Evolutionary conservation across 176 grass and related monocot genomes (phyloP).

Genomic region (Oryza meyeriana): DNA sequence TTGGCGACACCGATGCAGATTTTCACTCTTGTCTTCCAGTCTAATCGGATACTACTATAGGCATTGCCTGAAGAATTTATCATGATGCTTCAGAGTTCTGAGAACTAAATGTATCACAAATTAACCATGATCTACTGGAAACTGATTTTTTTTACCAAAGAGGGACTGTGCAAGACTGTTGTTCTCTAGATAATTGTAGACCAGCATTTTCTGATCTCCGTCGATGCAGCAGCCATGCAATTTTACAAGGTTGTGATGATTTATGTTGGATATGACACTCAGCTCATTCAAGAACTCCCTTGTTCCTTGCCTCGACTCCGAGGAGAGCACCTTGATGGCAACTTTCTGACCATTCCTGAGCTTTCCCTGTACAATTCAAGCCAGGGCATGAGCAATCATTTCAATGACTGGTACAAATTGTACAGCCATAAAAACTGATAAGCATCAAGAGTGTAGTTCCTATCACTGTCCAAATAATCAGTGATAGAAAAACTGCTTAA

Average conservation of each 20-base stretch:
- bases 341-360: constrained; percentile 62
- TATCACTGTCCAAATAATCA: not conserved
- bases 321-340: constrained; percentile 89
- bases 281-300: constrained; percentile 86
- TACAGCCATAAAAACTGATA: not conserved
- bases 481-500: not conserved
- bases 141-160: constrained; percentile 46
- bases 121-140: not conserved
- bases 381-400: constrained; percentile 7
- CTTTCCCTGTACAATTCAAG: constrained; percentile 57
- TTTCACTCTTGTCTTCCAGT: constrained; percentile 60
- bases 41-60: constrained; percentile 53
- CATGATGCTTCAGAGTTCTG: not conserved
- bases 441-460: not conserved
- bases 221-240: constrained; percentile 75
- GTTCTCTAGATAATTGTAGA: constrained; percentile 85
- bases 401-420: not conserved
- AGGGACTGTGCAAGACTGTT: constrained; percentile 80
- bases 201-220: constrained; percentile 64
- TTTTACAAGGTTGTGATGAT: constrained; percentile 74
- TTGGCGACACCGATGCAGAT: constrained; percentile 65
- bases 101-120: not conserved
- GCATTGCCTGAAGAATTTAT: constrained; percentile 47
- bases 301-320: constrained; percentile 66
- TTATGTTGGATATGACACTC: constrained; percentile 57